Evolutionary conservation across 2,329 filamentous ascomycete genomes (phyloP).

Genomic region (Aspergillus candidus): DNA sequence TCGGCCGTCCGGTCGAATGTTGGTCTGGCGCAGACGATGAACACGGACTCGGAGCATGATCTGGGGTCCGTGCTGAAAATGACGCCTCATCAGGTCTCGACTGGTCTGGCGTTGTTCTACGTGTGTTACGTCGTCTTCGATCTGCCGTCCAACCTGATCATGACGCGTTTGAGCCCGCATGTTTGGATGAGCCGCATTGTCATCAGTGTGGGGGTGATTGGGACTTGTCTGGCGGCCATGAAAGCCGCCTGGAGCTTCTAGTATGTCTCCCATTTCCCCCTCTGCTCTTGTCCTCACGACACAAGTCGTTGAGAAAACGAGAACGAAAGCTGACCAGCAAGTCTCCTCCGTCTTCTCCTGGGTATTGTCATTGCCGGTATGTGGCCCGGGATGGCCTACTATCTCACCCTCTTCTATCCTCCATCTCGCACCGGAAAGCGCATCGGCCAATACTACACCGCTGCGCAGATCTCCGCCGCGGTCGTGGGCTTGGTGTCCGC

Average conservation of each 20-base stretch:
- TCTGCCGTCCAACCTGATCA: constrained; percentile 78
- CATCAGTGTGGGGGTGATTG: constrained; percentile 77
- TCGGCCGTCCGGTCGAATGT: constrained; percentile 89
- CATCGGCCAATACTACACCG: constrained; percentile 85
- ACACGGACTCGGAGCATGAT: constrained; percentile 62
- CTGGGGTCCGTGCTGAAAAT: constrained; percentile 66
- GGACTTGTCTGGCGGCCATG: constrained; percentile 76
- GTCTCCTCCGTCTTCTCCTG: constrained; percentile 72
- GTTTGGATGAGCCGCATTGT: constrained; percentile 92
- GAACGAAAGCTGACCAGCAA: constrained; percentile 8
- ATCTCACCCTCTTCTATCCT: constrained; percentile 85
- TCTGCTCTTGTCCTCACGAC: neutral
- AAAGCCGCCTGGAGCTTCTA: constrained; percentile 79
- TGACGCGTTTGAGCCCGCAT: constrained; percentile 77
- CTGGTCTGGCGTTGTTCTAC: constrained; percentile 81
- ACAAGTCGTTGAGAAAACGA: neutral
- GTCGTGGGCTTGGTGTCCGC: constrained; percentile 86
- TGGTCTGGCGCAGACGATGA: constrained; percentile 93
- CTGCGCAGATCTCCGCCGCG: constrained; percentile 79
- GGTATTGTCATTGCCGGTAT: constrained; percentile 86
- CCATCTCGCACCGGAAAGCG: constrained; percentile 79
- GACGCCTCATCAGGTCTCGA: constrained; percentile 70
- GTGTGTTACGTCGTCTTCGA: constrained; percentile 89
- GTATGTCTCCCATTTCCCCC: constrained; percentile 37
- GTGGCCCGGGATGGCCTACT: constrained; percentile 95